Evolutionary conservation across 2,329 filamentous ascomycete genomes (phyloP).

Genomic region (Pseudogymnoascus sp.): DNA sequence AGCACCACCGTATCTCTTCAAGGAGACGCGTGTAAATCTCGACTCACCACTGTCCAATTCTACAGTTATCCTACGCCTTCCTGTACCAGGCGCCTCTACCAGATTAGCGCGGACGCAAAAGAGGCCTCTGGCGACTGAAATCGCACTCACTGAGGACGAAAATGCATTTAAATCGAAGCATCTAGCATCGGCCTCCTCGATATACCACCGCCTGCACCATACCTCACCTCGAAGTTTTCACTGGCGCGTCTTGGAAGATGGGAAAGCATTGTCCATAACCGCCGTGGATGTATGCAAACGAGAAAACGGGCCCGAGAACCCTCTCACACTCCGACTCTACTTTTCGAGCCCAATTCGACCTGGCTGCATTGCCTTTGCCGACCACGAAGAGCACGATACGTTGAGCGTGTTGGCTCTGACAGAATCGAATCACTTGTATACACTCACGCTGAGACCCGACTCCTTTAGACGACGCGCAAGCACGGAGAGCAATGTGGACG

Average conservation of each 20-base stretch:
- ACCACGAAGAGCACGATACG: constrained; percentile 67
- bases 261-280: constrained; percentile 72
- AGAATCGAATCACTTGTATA: constrained; percentile 69
- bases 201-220: constrained; percentile 74
- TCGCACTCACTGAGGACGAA: constrained; percentile 53
- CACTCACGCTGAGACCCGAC: constrained; percentile 72
- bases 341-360: constrained; percentile 67
- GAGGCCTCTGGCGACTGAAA: constrained; percentile 29
- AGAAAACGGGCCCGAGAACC: constrained; percentile 56
- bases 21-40: constrained; percentile 78
- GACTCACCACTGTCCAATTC: constrained; percentile 62
- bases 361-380: constrained; percentile 73
- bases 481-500: constrained; percentile 63
- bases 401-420: constrained; percentile 75
- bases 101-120: constrained; percentile 33
- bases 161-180: constrained; percentile 62
- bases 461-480: constrained; percentile 65
- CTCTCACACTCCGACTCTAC: constrained; percentile 66
- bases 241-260: constrained; percentile 80
- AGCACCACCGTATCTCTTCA: constrained; percentile 62
- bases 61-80: constrained; percentile 61
- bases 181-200: constrained; percentile 67
- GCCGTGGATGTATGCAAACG: constrained; percentile 71
- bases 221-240: constrained; percentile 75
- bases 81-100: constrained; percentile 37